phyloP scores from a whole-genome alignment of 257 asterid genomes.

The Cynanchum wilfordii region DNA sequence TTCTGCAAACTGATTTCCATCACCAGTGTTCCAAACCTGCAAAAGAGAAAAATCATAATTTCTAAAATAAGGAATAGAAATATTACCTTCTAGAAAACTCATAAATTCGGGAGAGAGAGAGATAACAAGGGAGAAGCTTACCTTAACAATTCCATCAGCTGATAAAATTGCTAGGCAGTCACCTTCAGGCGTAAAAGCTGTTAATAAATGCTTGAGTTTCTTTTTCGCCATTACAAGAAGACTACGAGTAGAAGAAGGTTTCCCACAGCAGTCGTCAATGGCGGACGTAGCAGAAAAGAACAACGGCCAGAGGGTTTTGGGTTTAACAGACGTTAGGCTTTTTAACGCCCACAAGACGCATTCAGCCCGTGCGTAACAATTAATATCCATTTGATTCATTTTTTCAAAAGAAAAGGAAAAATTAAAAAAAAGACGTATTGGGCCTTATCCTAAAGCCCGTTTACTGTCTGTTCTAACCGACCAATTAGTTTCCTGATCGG shows the following conservation, averaged over 20 bases:
- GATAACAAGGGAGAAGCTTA: slow-evolving; percentile 1
- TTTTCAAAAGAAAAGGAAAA: too few species aligned
- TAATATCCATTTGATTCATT: too few species aligned
- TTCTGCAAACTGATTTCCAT: slow-evolving; percentile 26
- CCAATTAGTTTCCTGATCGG: neutral
- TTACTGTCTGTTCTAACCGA: neutral
- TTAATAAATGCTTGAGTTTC: slow-evolving; percentile 23
- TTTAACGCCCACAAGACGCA: neutral
- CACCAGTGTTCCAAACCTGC: slow-evolving; percentile 33
- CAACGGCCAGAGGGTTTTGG: neutral
- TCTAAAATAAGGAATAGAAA: neutral
- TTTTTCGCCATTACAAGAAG: slow-evolving; percentile 18
- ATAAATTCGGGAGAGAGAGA: neutral
- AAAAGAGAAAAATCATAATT: neutral
- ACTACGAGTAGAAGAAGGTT: neutral
- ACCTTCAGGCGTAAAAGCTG: slow-evolving; percentile 25
- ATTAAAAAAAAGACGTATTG: too few species aligned
- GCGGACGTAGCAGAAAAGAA: neutral
- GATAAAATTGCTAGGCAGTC: slow-evolving; percentile 24
- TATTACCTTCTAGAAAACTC: neutral
- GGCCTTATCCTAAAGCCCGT: neutral
- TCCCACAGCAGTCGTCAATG: neutral
- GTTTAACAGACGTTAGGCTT: neutral
- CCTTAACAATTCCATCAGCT: slow-evolving; percentile 24
- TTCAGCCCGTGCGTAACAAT: too few species aligned